Percentiles rank a stretch among this genome's conserved stretches.
Conservation (phyloP, 2,329 filamentous ascomycete genomes). For the Aspergillus sp. region DNA sequence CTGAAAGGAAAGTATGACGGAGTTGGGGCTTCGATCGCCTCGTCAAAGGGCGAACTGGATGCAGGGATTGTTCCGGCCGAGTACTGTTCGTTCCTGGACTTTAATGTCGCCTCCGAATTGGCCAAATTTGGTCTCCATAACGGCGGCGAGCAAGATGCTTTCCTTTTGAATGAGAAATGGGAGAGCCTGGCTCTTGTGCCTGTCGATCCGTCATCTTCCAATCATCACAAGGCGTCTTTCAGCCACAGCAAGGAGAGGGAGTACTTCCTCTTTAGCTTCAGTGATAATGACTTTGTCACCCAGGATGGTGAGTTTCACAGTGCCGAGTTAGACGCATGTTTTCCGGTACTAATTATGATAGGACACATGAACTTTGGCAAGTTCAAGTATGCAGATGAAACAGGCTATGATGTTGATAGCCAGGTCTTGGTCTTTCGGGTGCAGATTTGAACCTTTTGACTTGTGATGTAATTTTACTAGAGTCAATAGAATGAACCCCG, state of each 20-base stretch:
- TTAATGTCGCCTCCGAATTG: slow-evolving; percentile 64
- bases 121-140: slow-evolving; percentile 66
- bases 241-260: slow-evolving; percentile 45
- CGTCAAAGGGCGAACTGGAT: slow-evolving; percentile 53
- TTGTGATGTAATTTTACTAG: too few species aligned
- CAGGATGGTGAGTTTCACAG: slow-evolving; percentile 54
- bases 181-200: slow-evolving; percentile 65
- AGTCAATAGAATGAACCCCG: neutral
- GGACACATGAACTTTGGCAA: slow-evolving; percentile 58
- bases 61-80: slow-evolving; percentile 54
- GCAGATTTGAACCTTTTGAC: slow-evolving; percentile 16
- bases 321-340: neutral
- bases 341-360: slow-evolving; percentile 19
- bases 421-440: slow-evolving; percentile 60
- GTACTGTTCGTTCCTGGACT: slow-evolving; percentile 67
- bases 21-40: slow-evolving; percentile 45
- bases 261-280: slow-evolving; percentile 66
- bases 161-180: slow-evolving; percentile 73
- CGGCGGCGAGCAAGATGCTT: slow-evolving; percentile 58
- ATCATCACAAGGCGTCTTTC: slow-evolving; percentile 8
- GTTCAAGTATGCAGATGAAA: slow-evolving; percentile 55
- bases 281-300: slow-evolving; percentile 74
- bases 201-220: slow-evolving; percentile 41
- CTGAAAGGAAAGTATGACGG: slow-evolving; percentile 50
- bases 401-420: slow-evolving; percentile 58